phyloP scores from a whole-genome alignment of 805 yeast genomes.

The Maudiozyma barnettii region DNA sequence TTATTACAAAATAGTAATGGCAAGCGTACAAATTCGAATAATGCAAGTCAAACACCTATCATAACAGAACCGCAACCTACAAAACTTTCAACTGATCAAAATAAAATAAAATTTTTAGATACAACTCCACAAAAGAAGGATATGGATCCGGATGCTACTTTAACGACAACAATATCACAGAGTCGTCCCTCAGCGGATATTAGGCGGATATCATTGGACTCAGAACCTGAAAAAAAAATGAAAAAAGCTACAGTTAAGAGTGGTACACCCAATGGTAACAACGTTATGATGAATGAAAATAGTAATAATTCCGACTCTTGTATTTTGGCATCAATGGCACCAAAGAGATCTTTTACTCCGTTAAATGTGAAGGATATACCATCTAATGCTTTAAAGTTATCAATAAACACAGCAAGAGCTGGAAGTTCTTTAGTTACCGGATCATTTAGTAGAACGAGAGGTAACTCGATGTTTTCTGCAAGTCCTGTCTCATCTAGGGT shows the following conservation, averaged over 20 bases:
- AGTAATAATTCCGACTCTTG: neutral
- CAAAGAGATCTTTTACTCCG: neutral
- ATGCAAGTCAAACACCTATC: too few species aligned
- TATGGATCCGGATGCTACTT: neutral
- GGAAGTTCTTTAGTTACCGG: conserved; percentile 6
- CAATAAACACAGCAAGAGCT: conserved; percentile 8
- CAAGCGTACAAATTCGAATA: too few species aligned
- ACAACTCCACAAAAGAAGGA: neutral
- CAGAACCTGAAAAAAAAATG: neutral
- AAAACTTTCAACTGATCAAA: neutral
- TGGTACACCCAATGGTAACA: neutral
- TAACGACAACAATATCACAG: neutral
- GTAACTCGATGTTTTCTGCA: neutral
- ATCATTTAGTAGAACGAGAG: neutral
- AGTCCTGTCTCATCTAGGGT: neutral
- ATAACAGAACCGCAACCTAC: neutral
- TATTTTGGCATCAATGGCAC: neutral
- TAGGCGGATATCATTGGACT: neutral
- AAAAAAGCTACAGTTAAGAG: neutral
- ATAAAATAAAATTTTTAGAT: neutral
- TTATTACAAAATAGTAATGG: neutral
- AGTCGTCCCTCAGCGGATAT: neutral
- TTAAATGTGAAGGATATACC: neutral
- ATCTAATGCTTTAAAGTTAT: conserved; percentile 7
- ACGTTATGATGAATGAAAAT: neutral